phyloP scores from a whole-genome alignment of 352 stramenopile species.

The Peronospora tabacina region DNA sequence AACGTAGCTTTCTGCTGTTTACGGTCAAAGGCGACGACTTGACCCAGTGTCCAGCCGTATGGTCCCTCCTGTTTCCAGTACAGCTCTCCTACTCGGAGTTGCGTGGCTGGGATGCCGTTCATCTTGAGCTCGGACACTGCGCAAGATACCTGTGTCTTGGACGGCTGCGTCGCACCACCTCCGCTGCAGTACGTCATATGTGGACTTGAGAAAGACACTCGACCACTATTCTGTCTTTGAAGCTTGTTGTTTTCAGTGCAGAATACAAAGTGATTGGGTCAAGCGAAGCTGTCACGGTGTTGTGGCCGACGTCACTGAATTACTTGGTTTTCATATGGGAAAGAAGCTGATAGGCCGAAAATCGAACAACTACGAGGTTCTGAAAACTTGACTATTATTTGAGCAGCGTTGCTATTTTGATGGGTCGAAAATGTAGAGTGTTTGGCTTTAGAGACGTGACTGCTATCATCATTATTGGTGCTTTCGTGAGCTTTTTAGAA shows the following conservation, averaged over 20 bases:
- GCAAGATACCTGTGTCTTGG: conserved; percentile 7
- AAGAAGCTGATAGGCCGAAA: conserved; percentile 11
- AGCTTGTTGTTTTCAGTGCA: conserved; percentile 9
- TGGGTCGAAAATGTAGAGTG: too few species aligned
- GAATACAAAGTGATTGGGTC: conserved; percentile 20
- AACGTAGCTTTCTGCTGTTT: conserved; percentile 38
- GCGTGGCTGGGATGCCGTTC: conserved; percentile 10
- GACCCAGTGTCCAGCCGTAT: conserved; percentile 58
- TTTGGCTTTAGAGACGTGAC: too few species aligned
- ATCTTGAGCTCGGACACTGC: conserved; percentile 11
- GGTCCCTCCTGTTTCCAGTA: conserved; percentile 74
- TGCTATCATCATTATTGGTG: too few species aligned
- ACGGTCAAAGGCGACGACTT: conserved; percentile 47
- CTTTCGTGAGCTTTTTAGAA: too few species aligned
- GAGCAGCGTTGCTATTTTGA: too few species aligned
- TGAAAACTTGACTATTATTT: background rate
- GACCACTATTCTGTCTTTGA: background rate
- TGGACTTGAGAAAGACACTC: background rate
- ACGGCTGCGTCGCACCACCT: conserved; percentile 5
- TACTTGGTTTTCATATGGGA: conserved; percentile 4
- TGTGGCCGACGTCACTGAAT: conserved; percentile 3
- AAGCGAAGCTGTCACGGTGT: conserved; percentile 15
- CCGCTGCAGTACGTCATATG: conserved; percentile 15
- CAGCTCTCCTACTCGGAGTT: conserved; percentile 61
- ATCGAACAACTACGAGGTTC: background rate